Evolutionary conservation across 2,329 filamentous ascomycete species (phyloP).

Genomic region (Aspergillus flavus): DNA sequence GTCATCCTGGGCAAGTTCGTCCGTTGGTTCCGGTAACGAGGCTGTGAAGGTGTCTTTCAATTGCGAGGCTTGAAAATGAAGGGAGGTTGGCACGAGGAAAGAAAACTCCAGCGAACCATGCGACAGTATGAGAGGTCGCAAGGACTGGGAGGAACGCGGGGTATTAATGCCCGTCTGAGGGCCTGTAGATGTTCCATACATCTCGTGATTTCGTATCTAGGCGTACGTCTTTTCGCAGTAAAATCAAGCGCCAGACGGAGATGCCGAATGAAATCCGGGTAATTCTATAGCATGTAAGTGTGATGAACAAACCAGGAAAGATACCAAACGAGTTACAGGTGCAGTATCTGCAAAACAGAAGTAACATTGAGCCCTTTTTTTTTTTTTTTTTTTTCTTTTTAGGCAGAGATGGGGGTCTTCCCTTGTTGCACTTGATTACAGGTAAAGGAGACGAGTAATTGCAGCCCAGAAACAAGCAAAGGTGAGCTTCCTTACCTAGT

Average conservation of each 20-base stretch:
- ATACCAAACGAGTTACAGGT: neutral
- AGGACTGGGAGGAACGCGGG: conserved; percentile 87
- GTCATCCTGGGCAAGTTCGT: conserved; percentile 96
- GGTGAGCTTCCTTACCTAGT: conserved; percentile 4
- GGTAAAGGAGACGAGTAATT: neutral
- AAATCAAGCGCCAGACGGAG: neutral
- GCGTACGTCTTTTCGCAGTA: neutral
- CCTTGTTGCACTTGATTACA: neutral
- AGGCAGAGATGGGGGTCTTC: neutral
- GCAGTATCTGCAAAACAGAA: neutral
- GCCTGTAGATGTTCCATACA: conserved; percentile 82
- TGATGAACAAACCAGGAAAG: neutral
- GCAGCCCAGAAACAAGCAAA: neutral
- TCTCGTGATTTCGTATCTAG: conserved; percentile 44
- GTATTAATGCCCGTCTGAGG: conserved; percentile 96
- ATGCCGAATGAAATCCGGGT: neutral
- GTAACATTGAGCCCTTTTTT: neutral
- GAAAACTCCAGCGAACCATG: conserved; percentile 96
- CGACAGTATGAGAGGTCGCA: conserved; percentile 84
- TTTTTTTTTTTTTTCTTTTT: too few species aligned
- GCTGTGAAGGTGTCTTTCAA: conserved; percentile 87
- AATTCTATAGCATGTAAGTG: neutral
- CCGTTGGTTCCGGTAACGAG: conserved; percentile 85
- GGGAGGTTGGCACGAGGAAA: conserved; percentile 89
- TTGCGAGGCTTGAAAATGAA: conserved; percentile 95